Base-by-base conservation (phyloP, 331 rosid genomes). In the Pyrus hybrid region DNA sequence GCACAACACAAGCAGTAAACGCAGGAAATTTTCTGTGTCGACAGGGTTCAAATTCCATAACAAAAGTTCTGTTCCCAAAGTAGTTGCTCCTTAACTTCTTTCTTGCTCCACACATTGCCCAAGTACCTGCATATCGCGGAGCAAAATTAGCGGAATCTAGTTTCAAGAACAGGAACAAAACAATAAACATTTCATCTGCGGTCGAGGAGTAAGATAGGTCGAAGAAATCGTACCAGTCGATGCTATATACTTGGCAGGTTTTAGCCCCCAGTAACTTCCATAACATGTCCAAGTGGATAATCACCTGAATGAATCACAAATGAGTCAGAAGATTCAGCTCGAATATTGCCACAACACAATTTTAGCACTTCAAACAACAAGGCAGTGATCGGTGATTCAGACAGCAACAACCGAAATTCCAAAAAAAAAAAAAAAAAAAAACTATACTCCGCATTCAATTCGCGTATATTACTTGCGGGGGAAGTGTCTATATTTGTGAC, bases 241-340 rank as follows among this genome's bases (percentile, higher is more conserved):
- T 80, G 90, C 93, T 91, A 88, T 90, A 91, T 80, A 85, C 79
- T 70, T 62, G 75, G 61, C 82, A 75, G 82, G 74, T 77, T 75
- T 90, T 84, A 94, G 86, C 97, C 99, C 43, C 96, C 99, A 5
- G 80, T 77, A 66, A 77, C 88, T 77, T 94, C 96, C 99, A 92
- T 92, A 58, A 86, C 72, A 37, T 72, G 81, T 21, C 73, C 51
- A 76, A 77, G 41, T 69, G 35, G 80, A 70, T 75, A 74, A 82
- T 80, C 85, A 80, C 83, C 79, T 75, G 74, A n/a, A 74, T 16
- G 12, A 61, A 76, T 47, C 79, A 77, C 26, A 54, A 77, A 18
- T 60, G 71, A 18, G 45, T 14, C 6, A 51, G 56, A 17, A 80
- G 43, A 63, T 43, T 70, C 57, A 67, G 66, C 77, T 60, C 21